Base-by-base conservation (phyloP, 106 monocot genomes). In the Phalaenopsis equestris region DNA sequence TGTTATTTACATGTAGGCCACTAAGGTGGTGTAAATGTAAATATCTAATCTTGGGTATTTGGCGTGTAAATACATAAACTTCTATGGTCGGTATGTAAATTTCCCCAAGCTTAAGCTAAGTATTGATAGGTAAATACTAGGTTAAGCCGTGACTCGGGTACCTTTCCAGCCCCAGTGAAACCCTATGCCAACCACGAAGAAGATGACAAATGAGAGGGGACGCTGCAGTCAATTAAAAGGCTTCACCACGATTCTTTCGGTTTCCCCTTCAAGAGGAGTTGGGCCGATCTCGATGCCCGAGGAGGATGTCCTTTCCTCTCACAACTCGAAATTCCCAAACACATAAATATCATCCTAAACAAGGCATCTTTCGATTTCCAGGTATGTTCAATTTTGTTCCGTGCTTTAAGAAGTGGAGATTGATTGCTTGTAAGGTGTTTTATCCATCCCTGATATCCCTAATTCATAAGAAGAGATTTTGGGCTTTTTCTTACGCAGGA, bases 121-220 rank as follows among this genome's bases (percentile, higher is more conserved):
- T 52, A 2, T 52, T 52, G 52, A 52, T 52, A 52, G 52, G 52
- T 52, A 52, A 12, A 10, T 52, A 12, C 52, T 52, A 52, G 52
- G 52, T 52, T 3, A 45, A 52, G 52, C 52, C 52, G 52, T 52
- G 52, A 52, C 48, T 48, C 10, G 12, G 12, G 52, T 12, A 14
- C 52, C 52, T 52, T 52, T 52, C 52, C 52, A 52, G 52, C 52
- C 52, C 52, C 52, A 52, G 52, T 52, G 52, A 52, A 52, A 2
- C 52, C 1, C 52, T 52, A 12, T 52, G 10, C 52, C 10, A 52
- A 1, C 52, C 52, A 52, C 52, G 52, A 52, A 74, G 43, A 74
- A 74, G 74, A 74, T 45, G 74, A 42, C 74, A 74, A 74, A 74
- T 74, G 43, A 17, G 74, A 74, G 43, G 43, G 43, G 74, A 45